phyloP scores from a whole-genome alignment of 352 stramenopile species.

The Globisporangium mamillatum region DNA sequence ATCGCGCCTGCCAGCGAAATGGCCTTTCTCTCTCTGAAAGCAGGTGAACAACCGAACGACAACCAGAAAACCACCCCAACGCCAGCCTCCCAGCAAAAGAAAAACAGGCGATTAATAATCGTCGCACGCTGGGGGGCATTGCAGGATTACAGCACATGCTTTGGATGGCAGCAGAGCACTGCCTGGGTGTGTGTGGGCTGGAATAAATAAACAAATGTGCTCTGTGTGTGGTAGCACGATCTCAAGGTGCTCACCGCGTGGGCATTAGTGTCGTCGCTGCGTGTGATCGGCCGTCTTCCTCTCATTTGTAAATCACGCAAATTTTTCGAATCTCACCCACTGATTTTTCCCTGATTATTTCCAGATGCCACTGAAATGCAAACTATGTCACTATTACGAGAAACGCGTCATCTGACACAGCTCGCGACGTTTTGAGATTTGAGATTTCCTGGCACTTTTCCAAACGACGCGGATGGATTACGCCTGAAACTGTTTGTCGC shows the following conservation, averaged over 20 bases:
- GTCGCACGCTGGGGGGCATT: background rate
- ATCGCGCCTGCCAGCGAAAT: background rate
- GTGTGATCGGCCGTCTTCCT: background rate
- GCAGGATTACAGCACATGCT: background rate
- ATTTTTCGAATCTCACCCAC: background rate
- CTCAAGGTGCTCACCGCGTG: background rate
- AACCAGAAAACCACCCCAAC: background rate
- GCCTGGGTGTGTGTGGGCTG: background rate
- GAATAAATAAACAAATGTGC: background rate
- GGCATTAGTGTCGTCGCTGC: no score
- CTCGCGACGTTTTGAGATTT: no score
- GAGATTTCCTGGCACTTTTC: background rate
- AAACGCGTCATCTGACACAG: background rate
- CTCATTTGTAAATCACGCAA: background rate
- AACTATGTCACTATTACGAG: background rate
- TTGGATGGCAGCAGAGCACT: background rate
- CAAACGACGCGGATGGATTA: background rate
- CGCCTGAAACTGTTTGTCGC: background rate
- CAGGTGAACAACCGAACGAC: background rate
- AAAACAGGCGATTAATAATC: background rate
- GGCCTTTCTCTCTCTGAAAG: background rate
- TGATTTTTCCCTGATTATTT: background rate
- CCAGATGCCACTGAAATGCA: background rate
- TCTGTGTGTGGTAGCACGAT: background rate
- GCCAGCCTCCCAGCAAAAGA: background rate